Conservation (phyloP, 208 protist genomes). For the Strigomonas galati region DNA sequence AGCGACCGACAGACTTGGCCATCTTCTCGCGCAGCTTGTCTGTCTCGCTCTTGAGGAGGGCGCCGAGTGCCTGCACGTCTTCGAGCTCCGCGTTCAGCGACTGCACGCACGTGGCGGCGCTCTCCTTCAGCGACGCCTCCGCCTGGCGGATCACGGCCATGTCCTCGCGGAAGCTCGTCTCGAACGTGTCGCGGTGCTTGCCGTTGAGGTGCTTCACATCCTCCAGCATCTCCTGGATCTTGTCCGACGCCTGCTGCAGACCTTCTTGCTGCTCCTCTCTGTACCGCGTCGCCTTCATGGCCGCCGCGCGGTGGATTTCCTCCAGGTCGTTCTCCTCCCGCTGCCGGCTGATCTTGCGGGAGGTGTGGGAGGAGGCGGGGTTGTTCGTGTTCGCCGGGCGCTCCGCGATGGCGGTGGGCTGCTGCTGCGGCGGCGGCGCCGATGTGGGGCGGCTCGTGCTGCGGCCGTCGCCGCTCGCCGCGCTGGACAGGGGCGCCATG, state of each 20-base stretch:
- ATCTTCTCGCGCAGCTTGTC: constrained; percentile 64
- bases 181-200: constrained; percentile 64
- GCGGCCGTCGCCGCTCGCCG: not conserved
- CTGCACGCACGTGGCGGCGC: constrained; percentile 67
- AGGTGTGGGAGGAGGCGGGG: not conserved
- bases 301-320: constrained; percentile 56
- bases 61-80: constrained; percentile 73
- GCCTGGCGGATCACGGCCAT: constrained; percentile 56
- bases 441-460: not conserved
- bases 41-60: constrained; percentile 54
- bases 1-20: constrained; percentile 37
- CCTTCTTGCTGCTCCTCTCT: constrained; percentile 41
- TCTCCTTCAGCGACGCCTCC: constrained; percentile 67
- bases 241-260: constrained; percentile 53
- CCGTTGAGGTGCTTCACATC: constrained; percentile 54
- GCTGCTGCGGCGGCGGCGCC: not conserved
- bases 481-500: not conserved
- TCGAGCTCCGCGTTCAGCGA: constrained; percentile 73
- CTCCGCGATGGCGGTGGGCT: constrained; percentile 7
- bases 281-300: constrained; percentile 51
- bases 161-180: constrained; percentile 58
- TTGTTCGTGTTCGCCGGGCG: constrained; percentile 14
- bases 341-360: constrained; percentile 10
- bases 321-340: constrained; percentile 18
- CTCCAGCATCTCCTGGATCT: constrained; percentile 45